Evolutionary conservation across 306 rosid species (phyloP).

Genomic region (Spatholobus suberectus): DNA sequence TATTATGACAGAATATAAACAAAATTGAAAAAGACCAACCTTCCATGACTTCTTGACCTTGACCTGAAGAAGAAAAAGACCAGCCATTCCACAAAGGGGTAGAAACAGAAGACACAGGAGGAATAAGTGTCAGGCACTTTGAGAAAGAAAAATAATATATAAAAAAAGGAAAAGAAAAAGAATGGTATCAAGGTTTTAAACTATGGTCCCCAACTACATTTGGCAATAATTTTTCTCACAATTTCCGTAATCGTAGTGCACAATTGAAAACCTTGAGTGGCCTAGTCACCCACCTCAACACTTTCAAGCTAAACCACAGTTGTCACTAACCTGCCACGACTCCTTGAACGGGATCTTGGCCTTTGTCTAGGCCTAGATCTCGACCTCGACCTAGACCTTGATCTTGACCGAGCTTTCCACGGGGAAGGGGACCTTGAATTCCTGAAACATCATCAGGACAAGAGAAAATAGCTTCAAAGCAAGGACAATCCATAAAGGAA

Average conservation of each 20-base stretch:
- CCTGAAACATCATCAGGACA: constrained; percentile 46
- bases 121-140: neutral
- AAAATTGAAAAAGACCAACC: neutral
- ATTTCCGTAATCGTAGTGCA: neutral
- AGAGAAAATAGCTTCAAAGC: neutral
- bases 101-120: neutral
- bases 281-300: neutral
- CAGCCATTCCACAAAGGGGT: neutral
- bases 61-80: neutral
- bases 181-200: neutral
- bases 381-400: constrained; percentile 60
- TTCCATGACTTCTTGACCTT: neutral
- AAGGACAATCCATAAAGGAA: neutral
- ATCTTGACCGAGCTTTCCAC: constrained; percentile 67
- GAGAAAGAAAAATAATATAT: neutral
- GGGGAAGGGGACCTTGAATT: constrained; percentile 75
- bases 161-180: neutral
- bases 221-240: neutral
- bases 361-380: constrained; percentile 46
- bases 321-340: constrained; percentile 75
- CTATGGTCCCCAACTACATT: neutral
- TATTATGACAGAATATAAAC: neutral
- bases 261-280: neutral
- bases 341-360: constrained; percentile 64
- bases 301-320: neutral